Percentiles rank a stretch among this genome's conserved stretches.
Conservation (phyloP, 2,329 filamentous ascomycete species). For the Neonectria faginata region DNA sequence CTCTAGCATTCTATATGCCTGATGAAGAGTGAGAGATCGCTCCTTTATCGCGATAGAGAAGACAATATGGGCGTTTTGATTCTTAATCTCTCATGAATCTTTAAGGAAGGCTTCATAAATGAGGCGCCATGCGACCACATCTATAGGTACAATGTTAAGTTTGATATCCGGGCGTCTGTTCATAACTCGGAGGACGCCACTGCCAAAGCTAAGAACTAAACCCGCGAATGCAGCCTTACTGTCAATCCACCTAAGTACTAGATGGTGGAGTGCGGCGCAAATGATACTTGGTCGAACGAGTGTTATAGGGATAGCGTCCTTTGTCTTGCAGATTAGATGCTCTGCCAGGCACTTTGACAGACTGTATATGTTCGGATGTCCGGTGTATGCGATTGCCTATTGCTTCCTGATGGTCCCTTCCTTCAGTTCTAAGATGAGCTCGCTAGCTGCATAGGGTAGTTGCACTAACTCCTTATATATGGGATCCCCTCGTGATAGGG, state of each 20-base stretch:
- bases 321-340: not conserved
- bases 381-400: not conserved
- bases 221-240: slow-evolving; percentile 1
- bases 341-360: not conserved
- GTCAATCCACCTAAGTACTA: not conserved
- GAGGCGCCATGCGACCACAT: not conserved
- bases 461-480: not conserved
- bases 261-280: not conserved
- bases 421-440: too few relatives aligned
- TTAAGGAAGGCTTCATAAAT: not conserved
- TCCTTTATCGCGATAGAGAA: too few relatives aligned
- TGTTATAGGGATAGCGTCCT: not conserved
- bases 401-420: not conserved
- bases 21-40: too few relatives aligned
- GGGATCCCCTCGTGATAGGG: not conserved
- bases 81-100: not conserved
- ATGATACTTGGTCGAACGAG: not conserved
- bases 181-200: not conserved
- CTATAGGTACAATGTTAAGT: not conserved
- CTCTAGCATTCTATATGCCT: too few relatives aligned
- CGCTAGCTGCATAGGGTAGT: not conserved
- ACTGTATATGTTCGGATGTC: not conserved
- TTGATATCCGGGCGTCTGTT: not conserved
- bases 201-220: not conserved
- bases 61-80: not conserved